A percentile compares a stretch with the other conserved stretches of the same genome.
phyloP scores from a whole-genome alignment of 78 protist genomes.

The Blattamonas nauphoetae region DNA sequence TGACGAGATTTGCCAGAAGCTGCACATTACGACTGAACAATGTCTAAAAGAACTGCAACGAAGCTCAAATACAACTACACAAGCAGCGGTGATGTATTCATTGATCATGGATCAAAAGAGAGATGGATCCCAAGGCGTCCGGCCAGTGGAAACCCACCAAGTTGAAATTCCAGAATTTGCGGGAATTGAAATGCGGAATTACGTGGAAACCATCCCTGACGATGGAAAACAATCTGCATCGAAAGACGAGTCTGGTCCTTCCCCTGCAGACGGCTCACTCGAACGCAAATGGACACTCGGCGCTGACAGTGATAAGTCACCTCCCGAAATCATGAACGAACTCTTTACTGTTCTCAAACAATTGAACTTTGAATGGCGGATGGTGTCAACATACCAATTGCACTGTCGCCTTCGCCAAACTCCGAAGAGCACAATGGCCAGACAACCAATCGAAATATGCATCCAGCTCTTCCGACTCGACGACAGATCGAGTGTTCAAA shows the following conservation, averaged over 20 bases:
- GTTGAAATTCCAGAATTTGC: neutral
- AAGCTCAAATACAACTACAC: constrained; percentile 22
- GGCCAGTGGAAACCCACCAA: neutral
- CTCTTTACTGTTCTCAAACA: neutral
- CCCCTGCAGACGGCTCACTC: neutral
- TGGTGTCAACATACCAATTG: neutral
- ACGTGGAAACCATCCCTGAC: neutral
- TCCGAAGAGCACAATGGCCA: neutral
- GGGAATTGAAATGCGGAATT: neutral
- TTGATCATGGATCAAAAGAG: constrained; percentile 31
- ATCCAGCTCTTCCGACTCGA: neutral
- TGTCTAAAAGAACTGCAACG: constrained; percentile 2
- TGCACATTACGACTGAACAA: constrained; percentile 15
- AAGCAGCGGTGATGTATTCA: constrained; percentile 27
- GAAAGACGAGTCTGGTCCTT: neutral
- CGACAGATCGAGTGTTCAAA: too few species aligned
- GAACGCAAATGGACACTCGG: neutral
- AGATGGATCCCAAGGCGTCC: neutral
- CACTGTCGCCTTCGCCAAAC: neutral
- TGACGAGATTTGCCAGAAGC: constrained; percentile 6
- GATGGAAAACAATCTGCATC: neutral
- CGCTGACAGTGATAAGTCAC: neutral
- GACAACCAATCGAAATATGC: neutral
- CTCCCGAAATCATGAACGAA: constrained; percentile 1
- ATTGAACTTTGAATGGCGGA: neutral